These are phyloP conservation scores for Sugiyamaella japonica DNA, from an alignment of 1,139 yeast species.

Conservation along the genomic window DNA sequence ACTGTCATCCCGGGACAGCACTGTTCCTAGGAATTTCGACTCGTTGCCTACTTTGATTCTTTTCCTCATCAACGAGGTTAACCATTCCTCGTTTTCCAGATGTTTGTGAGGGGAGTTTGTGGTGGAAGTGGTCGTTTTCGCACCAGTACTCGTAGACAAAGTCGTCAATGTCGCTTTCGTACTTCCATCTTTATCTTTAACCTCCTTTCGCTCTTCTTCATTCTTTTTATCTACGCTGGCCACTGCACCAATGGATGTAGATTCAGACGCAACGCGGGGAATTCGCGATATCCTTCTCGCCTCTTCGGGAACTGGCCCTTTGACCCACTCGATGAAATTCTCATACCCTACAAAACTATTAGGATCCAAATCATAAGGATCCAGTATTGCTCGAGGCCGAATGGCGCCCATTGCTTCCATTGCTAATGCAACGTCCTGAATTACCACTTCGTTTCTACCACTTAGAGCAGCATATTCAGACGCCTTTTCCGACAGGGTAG, in stretches of 20 bases:
- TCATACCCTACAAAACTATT: slow-evolving; percentile 42
- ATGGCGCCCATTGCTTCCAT: slow-evolving; percentile 56
- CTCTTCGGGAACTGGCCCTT: slow-evolving; percentile 45
- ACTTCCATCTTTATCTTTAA: too few species aligned
- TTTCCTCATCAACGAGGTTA: slow-evolving; percentile 38
- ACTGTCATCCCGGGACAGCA: slow-evolving; percentile 30
- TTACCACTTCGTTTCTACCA: slow-evolving; percentile 45
- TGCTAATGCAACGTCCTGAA: slow-evolving; percentile 64
- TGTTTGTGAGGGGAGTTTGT: background rate
- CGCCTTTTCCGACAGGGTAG: slow-evolving; percentile 49
- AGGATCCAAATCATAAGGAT: slow-evolving; percentile 42
- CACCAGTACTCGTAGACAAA: background rate
- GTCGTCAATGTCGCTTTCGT: background rate
- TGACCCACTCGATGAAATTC: slow-evolving; percentile 52
- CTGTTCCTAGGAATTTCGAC: slow-evolving; percentile 40
- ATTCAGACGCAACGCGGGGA: slow-evolving; percentile 26
- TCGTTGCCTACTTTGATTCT: slow-evolving; percentile 42
- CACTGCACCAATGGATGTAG: slow-evolving; percentile 11
- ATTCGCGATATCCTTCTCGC: slow-evolving; percentile 44
- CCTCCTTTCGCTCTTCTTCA: slow-evolving; percentile 11
- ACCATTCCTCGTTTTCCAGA: slow-evolving; percentile 36
- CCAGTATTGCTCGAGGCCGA: slow-evolving; percentile 47
- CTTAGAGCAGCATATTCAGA: slow-evolving; percentile 44
- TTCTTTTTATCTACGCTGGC: background rate
- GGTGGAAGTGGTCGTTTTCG: background rate